phyloP scores from a whole-genome alignment of 2,329 filamentous ascomycete species.

The Tolypocladium inflatum region DNA sequence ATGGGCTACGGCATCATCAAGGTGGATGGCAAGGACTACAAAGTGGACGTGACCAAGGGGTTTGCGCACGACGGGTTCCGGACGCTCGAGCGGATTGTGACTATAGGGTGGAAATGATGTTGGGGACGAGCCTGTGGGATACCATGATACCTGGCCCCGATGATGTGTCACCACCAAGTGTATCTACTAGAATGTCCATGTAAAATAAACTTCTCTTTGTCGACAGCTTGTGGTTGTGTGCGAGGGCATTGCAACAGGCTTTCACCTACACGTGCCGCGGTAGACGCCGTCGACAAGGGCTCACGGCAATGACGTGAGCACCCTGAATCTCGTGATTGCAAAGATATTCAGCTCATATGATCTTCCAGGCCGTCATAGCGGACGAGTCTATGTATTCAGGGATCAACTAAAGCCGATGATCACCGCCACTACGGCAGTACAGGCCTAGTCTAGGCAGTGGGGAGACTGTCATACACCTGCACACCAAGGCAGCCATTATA shows the following conservation, averaged over 20 bases:
- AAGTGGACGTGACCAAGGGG: constrained; percentile 47
- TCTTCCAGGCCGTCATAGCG: neutral
- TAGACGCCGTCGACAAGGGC: neutral
- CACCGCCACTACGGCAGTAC: neutral
- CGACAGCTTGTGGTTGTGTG: neutral
- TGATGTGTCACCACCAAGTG: neutral
- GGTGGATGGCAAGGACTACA: constrained; percentile 39
- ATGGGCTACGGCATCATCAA: constrained; percentile 45
- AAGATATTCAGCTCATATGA: neutral
- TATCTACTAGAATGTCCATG: neutral
- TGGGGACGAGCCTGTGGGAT: neutral
- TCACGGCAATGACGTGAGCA: neutral
- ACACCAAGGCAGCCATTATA: neutral
- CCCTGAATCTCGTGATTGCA: neutral
- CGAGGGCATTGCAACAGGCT: neutral
- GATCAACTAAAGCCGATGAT: no score
- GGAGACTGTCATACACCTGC: neutral
- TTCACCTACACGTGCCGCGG: neutral
- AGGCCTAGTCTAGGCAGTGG: neutral
- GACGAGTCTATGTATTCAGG: no score
- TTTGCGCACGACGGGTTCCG: constrained; percentile 51
- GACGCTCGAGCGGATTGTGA: constrained; percentile 46
- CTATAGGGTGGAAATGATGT: constrained; percentile 15
- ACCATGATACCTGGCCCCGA: neutral
- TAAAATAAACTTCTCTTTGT: neutral